These are phyloP conservation scores for Claviceps fusiformis DNA, from an alignment of 2,329 filamentous ascomycete genomes.

Conservation along the genomic window DNA sequence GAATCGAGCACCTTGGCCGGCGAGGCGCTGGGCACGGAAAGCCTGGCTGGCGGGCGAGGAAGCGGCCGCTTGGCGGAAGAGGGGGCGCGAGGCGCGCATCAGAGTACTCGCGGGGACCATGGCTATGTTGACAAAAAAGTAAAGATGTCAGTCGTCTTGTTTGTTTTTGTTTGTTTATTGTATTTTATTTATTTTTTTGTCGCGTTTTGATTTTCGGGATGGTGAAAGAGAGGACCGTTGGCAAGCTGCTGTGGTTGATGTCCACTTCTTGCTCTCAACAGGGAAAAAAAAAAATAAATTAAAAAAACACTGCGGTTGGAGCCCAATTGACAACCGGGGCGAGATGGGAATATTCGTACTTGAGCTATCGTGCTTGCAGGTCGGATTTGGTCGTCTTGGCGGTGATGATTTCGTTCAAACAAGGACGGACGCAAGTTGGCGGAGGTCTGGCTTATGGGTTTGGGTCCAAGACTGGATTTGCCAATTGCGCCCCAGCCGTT, in stretches of 20 bases:
- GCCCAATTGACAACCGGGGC: background rate
- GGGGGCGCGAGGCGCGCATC: conserved; percentile 40
- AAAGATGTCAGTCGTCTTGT: background rate
- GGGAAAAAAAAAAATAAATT: background rate
- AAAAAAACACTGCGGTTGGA: background rate
- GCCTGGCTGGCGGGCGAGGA: conserved; percentile 22
- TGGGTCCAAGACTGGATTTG: background rate
- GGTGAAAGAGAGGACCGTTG: background rate
- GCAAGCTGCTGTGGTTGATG: background rate
- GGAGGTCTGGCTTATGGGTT: background rate
- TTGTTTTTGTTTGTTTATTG: background rate
- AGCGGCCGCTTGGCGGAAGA: conserved; percentile 36
- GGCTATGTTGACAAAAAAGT: background rate
- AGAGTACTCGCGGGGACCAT: conserved; percentile 36
- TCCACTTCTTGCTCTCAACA: background rate
- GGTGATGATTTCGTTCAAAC: background rate
- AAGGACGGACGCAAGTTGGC: background rate
- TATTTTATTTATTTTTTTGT: background rate
- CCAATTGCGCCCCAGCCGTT: no score
- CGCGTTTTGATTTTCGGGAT: background rate
- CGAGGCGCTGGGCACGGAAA: conserved; percentile 27
- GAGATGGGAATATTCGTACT: background rate
- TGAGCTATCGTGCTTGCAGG: background rate
- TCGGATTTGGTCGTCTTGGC: background rate
- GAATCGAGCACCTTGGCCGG: conserved; percentile 18